Evolutionary conservation across 208 protist genomes (phyloP).

Genomic region (Trypanosoma vivax): DNA sequence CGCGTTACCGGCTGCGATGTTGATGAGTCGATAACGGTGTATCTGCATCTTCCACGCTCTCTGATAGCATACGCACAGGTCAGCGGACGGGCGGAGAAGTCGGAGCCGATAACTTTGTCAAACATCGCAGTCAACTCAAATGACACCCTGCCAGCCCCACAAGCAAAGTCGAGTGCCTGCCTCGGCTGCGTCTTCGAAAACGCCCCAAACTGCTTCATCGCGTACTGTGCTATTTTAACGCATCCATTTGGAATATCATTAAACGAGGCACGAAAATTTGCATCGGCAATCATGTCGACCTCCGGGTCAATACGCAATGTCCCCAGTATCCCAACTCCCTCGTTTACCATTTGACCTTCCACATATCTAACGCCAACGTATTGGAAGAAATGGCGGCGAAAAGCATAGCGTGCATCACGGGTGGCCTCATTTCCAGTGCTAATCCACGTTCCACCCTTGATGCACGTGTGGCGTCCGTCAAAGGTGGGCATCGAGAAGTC

Average conservation of each 20-base stretch:
- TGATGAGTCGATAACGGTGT: slow-evolving; percentile 37
- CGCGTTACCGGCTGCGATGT: slow-evolving; percentile 22
- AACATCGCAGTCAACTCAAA: slow-evolving; percentile 81
- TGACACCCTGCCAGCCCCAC: slow-evolving; percentile 72
- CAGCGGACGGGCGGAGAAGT: slow-evolving; percentile 76
- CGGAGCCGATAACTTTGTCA: slow-evolving; percentile 69
- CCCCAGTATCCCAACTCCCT: slow-evolving; percentile 15
- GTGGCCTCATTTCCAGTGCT: slow-evolving; percentile 93
- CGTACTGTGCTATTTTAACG: slow-evolving; percentile 62
- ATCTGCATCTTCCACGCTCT: slow-evolving; percentile 71
- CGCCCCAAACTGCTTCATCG: slow-evolving; percentile 32
- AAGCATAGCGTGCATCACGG: slow-evolving; percentile 89
- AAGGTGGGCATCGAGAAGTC: slow-evolving; percentile 96
- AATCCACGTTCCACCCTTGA: slow-evolving; percentile 93
- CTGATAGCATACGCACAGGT: slow-evolving; percentile 81
- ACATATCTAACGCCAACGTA: slow-evolving; percentile 92
- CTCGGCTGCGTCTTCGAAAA: slow-evolving; percentile 37
- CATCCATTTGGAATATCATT: slow-evolving; percentile 58
- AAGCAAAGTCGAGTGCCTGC: slow-evolving; percentile 77
- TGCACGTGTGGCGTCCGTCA: slow-evolving; percentile 91
- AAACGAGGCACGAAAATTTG: slow-evolving; percentile 59
- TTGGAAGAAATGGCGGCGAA: slow-evolving; percentile 96
- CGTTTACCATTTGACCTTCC: slow-evolving; percentile 44
- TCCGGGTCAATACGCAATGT: slow-evolving; percentile 69
- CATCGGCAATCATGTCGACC: slow-evolving; percentile 71